Percentiles rank a stretch among this genome's conserved stretches.
Evolutionary conservation across 2,329 filamentous ascomycete species (phyloP).

Genomic region (Magnaporthales sp.): DNA sequence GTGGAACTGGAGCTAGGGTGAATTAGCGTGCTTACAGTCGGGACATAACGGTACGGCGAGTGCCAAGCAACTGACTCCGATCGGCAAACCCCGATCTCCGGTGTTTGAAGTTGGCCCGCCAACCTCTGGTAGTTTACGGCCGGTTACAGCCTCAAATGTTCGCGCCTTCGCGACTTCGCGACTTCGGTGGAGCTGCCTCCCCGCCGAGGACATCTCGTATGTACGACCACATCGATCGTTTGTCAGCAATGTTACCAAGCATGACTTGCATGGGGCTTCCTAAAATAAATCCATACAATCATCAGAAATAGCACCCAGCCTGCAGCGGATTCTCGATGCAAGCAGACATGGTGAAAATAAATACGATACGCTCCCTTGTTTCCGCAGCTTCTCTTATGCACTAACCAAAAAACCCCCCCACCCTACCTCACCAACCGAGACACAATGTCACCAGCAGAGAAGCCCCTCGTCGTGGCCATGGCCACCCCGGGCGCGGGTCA

Average conservation of each 20-base stretch:
- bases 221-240: not conserved
- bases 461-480: constrained; percentile 3
- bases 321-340: not conserved
- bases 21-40: too few species aligned
- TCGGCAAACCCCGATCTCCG: not conserved
- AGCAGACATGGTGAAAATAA: not conserved
- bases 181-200: not conserved
- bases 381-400: too few species aligned
- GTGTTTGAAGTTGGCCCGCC: not conserved
- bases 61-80: not conserved
- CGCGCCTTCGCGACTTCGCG: not conserved
- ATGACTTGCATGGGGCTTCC: too few species aligned
- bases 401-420: not conserved
- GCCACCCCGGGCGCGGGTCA: not conserved
- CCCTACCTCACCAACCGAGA: not conserved
- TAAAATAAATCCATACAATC: not conserved
- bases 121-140: not conserved
- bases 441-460: not conserved
- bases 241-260: not conserved
- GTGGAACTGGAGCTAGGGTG: too few species aligned
- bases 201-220: not conserved
- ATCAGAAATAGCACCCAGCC: not conserved
- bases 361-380: too few species aligned
- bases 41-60: too few species aligned
- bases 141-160: not conserved